Evolutionary conservation across 106 monocot species (phyloP), one percentile per base, ranked within the genome.

Genomic region (Phalaenopsis equestris): DNA sequence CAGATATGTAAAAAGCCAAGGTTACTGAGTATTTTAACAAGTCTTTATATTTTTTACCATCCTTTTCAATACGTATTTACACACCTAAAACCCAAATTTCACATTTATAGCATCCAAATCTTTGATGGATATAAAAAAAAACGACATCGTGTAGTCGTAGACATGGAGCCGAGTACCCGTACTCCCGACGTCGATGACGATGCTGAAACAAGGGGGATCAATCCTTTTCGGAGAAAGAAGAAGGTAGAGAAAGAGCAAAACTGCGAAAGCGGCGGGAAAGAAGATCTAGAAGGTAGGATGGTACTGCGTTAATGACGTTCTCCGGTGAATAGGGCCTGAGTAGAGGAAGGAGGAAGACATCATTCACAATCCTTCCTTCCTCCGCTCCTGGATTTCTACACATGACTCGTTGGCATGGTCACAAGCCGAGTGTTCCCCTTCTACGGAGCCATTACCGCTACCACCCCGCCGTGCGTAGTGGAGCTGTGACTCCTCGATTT

Each of bases 151-250:
- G 64, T 83, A 89, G 7, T 58, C 85, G 47, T 85, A 86, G 7
- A 91, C 93, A 67, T 97, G 96, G 68, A 97, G 82, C 81, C 93
- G 73, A 11, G 92, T 89, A n/a, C 96, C 96, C 1, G 96, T 94
- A 81, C 96, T 96, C 38, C 96, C 96, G 36, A 85, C 96, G 57
- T 92, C 96, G 58, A 96, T 92, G 47, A 94, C 56, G 21, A 96
- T 79, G 55, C 82, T 75, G 47, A 79, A 96, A 5, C 65, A 45
- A 5, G 58, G 67, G 15, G 80, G 7, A 30, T n/a, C 49, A n/a
- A 64, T 46, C 78, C 67, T 15, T 43, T 18, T n/a, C 16, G 77
- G 78, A 38, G 79, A 6, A 47, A 84, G 3, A 39, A 78, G 38
- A 61, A 88, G 57, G 80, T 80, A 83, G 46, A 93, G 76, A 77